Evolutionary conservation across 2,329 filamentous ascomycete species (phyloP), one percentile per base, ranked within the genome.

Genomic region (Colletotrichum chrysophilum): DNA sequence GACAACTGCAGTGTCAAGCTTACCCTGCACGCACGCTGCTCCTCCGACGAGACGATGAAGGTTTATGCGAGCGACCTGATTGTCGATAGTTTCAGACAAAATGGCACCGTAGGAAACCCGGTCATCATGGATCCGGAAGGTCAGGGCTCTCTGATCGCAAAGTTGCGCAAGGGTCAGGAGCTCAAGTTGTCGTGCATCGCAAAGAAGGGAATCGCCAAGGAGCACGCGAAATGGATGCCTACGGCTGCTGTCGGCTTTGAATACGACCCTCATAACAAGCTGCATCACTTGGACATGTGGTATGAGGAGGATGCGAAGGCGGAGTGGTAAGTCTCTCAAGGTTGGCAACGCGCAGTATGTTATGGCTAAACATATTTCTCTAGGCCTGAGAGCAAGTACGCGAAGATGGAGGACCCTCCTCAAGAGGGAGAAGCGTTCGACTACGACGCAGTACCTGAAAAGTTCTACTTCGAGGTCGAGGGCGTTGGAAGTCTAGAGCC

Each of bases 131-230:
- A 99, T 83, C 91, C 94, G 1, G 94, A 96, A 66, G 93, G 93
- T 13, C 91, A 94, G 73, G 97, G 97, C 2, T 92, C 94, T 60
- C 89, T 98, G 79, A 96, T 99, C 78, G 95, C 94, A 81, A 98
- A 98, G 89, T 87, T 99, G 82, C 91, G 96, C 74, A 94, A 93
- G 82, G 95, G 94, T 4, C 97, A 99, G 86, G 96, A 98, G 85
- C 87, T 99, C 76, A 94, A 95, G 84, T 91, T 99, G 82, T 94
- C 92, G 77, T 98, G 96, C 83, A 94, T 98, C 78, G 97, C 96
- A 66, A 98, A 98, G 89, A 98, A 98, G 89, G 97, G 97, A 2
- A 98, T 98, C 78, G 96, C 96, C 48, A 99, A 99, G 89, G 97
- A 99, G 85, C 97, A 99, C 85, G 95, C 97, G 12, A 99, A 99